Evolutionary conservation across 2,329 filamentous ascomycete genomes (phyloP).

Genomic region (Emericellopsis cladophorae): DNA sequence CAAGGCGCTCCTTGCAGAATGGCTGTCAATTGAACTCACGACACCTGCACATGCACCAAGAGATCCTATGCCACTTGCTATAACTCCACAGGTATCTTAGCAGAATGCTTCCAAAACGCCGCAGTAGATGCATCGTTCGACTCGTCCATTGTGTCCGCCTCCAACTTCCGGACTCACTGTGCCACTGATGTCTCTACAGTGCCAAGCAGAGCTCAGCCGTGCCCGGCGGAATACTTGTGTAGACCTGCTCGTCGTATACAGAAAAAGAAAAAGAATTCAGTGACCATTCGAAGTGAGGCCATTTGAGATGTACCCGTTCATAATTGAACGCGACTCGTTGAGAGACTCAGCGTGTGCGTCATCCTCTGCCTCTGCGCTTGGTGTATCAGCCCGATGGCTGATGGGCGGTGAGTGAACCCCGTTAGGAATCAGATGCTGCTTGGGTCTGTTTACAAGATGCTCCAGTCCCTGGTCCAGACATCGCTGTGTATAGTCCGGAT

Average conservation of each 20-base stretch:
- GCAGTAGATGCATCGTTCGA: no score
- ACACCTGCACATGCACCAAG: no score
- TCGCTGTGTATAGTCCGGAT: slow-evolving; percentile 42
- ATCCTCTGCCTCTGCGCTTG: slow-evolving; percentile 6
- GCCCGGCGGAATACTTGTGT: no score
- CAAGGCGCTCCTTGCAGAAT: no score
- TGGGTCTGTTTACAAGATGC: slow-evolving; percentile 35
- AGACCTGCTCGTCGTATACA: no score
- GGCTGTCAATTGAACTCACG: no score
- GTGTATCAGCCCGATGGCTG: slow-evolving; percentile 18
- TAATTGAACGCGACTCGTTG: no score
- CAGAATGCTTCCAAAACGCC: background rate
- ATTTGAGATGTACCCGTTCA: background rate
- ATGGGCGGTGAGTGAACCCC: slow-evolving; percentile 33
- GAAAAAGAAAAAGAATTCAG: no score
- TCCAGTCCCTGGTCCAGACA: slow-evolving; percentile 45
- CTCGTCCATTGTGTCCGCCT: no score
- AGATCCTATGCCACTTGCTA: background rate
- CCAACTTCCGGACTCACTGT: no score
- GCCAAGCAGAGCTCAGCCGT: no score
- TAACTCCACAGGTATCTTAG: background rate
- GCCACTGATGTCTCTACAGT: no score
- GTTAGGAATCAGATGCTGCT: slow-evolving; percentile 30
- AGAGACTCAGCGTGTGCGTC: background rate
- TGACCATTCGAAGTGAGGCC: background rate